Conservation (phyloP, 148 eudicot species). For the Dianthus caryophyllus region DNA sequence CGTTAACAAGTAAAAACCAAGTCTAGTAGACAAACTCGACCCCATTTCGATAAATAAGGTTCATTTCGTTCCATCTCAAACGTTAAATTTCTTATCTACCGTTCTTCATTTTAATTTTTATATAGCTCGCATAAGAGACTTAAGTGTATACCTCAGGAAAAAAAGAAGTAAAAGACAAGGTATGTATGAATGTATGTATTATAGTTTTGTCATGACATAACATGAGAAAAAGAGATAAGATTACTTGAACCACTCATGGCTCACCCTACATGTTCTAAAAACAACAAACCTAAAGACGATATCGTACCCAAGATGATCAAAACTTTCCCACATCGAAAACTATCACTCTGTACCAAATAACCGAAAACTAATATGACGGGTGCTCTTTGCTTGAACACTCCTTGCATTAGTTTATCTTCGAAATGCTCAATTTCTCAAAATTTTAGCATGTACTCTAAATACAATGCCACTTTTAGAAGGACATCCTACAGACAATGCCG, state of each 20-base stretch:
- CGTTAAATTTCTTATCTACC: no score
- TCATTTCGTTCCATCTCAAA: no score
- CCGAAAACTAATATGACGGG: conserved; percentile 30
- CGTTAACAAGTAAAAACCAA: no score
- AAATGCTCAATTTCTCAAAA: conserved; percentile 33
- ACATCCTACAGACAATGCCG: conserved; percentile 6
- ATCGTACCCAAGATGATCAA: neutral
- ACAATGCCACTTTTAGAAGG: neutral
- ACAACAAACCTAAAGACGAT: neutral
- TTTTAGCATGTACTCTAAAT: conserved; percentile 23
- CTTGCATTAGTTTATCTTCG: conserved; percentile 27
- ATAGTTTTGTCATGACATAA: neutral
- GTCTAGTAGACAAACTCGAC: no score
- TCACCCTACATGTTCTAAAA: neutral
- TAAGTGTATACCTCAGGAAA: no score
- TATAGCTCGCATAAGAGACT: no score
- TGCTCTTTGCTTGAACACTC: conserved; percentile 43
- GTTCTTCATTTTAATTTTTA: no score
- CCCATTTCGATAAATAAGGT: no score
- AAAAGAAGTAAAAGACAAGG: no score
- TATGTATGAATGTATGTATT: no score
- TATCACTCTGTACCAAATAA: neutral
- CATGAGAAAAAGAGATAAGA: conserved; percentile 5
- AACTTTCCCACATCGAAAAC: neutral
- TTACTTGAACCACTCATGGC: conserved; percentile 9